Evolutionary conservation across 768 basidiomycete genomes (phyloP), one percentile per base, ranked within the genome.

Genomic region (Crepidotus variabilis): DNA sequence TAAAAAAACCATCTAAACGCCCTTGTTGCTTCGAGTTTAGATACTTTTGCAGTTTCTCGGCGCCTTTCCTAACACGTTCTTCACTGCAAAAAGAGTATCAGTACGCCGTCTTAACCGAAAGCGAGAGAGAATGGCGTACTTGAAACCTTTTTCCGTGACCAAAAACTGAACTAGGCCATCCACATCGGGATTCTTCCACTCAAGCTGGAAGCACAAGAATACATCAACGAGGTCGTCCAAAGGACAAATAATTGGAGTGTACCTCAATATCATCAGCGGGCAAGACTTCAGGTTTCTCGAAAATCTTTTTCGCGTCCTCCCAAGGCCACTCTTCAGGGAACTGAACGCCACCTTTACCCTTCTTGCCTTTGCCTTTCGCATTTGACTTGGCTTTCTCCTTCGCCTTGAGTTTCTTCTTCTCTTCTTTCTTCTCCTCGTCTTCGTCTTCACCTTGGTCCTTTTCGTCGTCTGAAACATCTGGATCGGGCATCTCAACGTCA

Each of bases 301-400:
- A 99, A 22, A 99, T 66, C 68, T 86, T 81, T 72, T 94, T 94
- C 35, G 97, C 97, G 60, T 94, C 88, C 69, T 95, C 86, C 92
- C 92, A 98, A 49, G 92, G 92, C 96, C 96, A 99, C 57, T 96
- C 87, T 47, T 94, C 94, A 0, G 97, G 96, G 35, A 98, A 79
- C 18, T 80, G 76, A 50, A 94, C 75, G 6, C 90, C 93, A 49
- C 87, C 91, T 63, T 84, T 87, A 60, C 84, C 86, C 69, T 87
- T 87, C 58, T 83, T 81, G 3, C 71, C 74, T 59, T 75, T 76
- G 45, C 67, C 62, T 62, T 71, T 62, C 70, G 70, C 67, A 67
- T 63, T 64, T n/a, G 72, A 20, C 64, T 68, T 20, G 72, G 73
- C 6, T 72, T 76, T 34, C 67, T 67, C 11, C 72, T 55, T 78